phyloP scores from a whole-genome alignment of 2,329 filamentous ascomycete genomes.

The Aspergillus aculeatus region DNA sequence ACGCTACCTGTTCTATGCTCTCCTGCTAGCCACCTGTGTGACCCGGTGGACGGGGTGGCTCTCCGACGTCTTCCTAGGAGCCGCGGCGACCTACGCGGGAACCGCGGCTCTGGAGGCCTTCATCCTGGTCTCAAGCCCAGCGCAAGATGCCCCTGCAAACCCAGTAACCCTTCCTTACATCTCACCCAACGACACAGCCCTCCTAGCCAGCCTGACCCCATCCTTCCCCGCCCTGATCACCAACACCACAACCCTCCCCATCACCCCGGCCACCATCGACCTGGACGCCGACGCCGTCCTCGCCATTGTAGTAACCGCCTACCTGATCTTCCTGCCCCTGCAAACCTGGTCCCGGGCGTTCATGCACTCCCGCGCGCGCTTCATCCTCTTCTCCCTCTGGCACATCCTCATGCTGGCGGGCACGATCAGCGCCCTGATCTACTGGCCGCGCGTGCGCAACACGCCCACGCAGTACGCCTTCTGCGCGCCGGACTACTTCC shows the following conservation, averaged over 20 bases:
- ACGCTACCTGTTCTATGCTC: conserved; percentile 34
- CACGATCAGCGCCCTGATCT: conserved; percentile 29
- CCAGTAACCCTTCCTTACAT: conserved; percentile 27
- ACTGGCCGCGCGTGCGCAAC: conserved; percentile 20
- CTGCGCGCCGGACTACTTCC: conserved; percentile 30
- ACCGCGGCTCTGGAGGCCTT: conserved; percentile 34
- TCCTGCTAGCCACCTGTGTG: conserved; percentile 28
- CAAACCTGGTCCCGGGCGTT: conserved; percentile 35
- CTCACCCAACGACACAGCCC: conserved; percentile 11
- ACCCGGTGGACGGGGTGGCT: conserved; percentile 35
- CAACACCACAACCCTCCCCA: conserved; percentile 13
- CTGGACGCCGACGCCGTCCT: conserved; percentile 34
- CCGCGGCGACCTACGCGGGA: conserved; percentile 34
- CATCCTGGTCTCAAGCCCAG: conserved; percentile 27
- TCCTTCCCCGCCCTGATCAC: conserved; percentile 26
- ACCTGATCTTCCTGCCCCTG: conserved; percentile 34
- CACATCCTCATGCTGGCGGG: conserved; percentile 33
- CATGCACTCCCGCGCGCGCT: conserved; percentile 26
- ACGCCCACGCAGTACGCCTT: conserved; percentile 31
- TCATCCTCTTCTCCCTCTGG: conserved; percentile 31
- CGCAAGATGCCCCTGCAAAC: conserved; percentile 9
- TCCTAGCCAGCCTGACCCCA: not conserved
- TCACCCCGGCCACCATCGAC: conserved; percentile 31
- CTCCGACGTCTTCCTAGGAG: conserved; percentile 32
- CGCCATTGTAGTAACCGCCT: conserved; percentile 35